These are phyloP conservation scores for Clitoria ternatea DNA, from an alignment of 306 rosid genomes.

Conservation along the genomic window DNA sequence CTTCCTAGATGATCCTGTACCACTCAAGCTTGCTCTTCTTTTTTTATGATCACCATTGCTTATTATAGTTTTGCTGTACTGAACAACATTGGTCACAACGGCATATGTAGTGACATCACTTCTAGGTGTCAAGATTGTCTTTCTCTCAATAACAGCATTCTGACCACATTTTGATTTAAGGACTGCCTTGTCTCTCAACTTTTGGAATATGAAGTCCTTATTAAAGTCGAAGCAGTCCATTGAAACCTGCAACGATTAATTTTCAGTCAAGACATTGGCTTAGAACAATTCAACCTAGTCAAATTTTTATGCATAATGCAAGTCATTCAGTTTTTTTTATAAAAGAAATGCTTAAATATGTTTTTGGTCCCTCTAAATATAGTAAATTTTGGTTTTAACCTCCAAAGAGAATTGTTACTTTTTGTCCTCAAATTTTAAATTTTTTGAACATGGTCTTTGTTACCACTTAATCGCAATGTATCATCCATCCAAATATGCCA, in stretches of 20 bases:
- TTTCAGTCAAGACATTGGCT: background rate
- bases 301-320: background rate
- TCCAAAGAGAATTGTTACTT: no score
- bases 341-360: no score
- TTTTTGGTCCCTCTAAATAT: no score
- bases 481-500: no score
- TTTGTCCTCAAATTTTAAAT: no score
- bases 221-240: conserved; percentile 57
- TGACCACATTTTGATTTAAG: conserved; percentile 69
- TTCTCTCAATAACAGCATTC: conserved; percentile 67
- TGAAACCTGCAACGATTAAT: conserved; percentile 47
- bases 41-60: conserved; percentile 54
- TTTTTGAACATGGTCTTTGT: no score
- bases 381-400: no score
- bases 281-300: background rate
- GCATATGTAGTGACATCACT: conserved; percentile 64
- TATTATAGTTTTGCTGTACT: conserved; percentile 40
- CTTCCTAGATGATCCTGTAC: conserved; percentile 64
- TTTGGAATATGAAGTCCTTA: conserved; percentile 58
- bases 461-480: no score
- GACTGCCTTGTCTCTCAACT: conserved; percentile 64
- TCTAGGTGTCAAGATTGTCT: conserved; percentile 41
- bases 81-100: conserved; percentile 65
- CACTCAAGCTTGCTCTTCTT: conserved; percentile 34
- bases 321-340: no score